phyloP scores from a whole-genome alignment of 345 rosid genomes.

The Salix purpurea region DNA sequence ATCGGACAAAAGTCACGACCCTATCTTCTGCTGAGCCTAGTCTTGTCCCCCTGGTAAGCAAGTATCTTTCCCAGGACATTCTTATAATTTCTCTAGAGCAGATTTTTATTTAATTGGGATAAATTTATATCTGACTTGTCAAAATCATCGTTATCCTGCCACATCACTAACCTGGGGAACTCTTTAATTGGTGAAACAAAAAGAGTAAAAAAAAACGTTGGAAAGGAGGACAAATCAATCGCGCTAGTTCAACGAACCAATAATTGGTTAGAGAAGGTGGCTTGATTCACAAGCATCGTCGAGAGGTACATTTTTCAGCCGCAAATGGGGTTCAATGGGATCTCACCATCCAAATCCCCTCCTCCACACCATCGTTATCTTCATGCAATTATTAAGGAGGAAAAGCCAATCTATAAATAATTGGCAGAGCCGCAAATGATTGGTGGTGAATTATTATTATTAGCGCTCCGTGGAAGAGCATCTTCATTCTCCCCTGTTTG shows the following conservation, averaged over 20 bases:
- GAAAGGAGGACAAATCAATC: no score
- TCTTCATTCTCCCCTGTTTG: not conserved
- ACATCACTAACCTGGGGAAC: no score
- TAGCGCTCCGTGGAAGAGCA: not conserved
- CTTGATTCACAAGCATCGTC: not conserved
- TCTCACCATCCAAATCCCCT: not conserved
- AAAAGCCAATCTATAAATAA: not conserved
- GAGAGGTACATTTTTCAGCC: not conserved
- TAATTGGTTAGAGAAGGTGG: not conserved
- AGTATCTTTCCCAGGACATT: rapidly evolving
- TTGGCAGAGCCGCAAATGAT: not conserved
- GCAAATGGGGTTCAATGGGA: not conserved
- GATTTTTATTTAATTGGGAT: no score
- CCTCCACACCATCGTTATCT: not conserved
- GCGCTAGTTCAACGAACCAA: no score
- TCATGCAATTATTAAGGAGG: no score
- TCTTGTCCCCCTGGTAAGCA: no score
- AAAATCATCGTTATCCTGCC: no score
- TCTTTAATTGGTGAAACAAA: no score
- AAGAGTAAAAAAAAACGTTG: no score
- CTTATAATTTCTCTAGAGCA: no score
- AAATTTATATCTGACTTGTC: no score
- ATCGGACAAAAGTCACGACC: no score
- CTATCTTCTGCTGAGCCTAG: rapidly evolving
- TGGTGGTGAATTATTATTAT: slow-evolving; percentile 8